Percentiles rank a stretch among this genome's conserved stretches.
Conservation (phyloP, 768 basidiomycete genomes). For the Galerina sulciceps region DNA sequence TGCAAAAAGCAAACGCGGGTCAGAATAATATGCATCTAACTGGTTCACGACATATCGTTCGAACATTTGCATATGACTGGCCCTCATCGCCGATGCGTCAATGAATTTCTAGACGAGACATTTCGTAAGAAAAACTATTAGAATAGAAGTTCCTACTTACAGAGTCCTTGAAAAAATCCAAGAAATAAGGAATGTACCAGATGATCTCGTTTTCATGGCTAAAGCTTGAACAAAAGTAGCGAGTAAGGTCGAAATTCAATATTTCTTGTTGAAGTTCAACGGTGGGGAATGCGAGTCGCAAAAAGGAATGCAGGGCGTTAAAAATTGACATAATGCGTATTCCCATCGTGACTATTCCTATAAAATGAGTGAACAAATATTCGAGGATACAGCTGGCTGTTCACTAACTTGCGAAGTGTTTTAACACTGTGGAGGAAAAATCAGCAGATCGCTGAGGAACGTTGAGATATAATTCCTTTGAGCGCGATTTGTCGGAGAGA, state of each 20-base stretch:
- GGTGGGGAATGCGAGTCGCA: not conserved
- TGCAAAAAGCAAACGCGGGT: too few species aligned
- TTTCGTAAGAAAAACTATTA: too few species aligned
- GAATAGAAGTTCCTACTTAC: too few species aligned
- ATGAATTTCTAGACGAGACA: too few species aligned
- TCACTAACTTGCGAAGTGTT: not conserved
- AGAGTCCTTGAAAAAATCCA: too few species aligned
- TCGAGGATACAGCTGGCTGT: too few species aligned
- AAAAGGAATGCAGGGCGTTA: not conserved
- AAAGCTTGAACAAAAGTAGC: not conserved
- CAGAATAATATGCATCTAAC: too few species aligned
- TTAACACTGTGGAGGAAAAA: not conserved
- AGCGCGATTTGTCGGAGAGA: not conserved
- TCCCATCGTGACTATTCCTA: not conserved
- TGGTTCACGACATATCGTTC: too few species aligned
- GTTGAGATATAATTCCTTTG: not conserved
- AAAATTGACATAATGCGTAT: not conserved
- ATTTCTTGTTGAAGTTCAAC: not conserved
- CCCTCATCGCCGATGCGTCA: too few species aligned
- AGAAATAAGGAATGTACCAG: too few species aligned
- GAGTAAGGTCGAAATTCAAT: not conserved
- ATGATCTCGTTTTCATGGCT: not conserved
- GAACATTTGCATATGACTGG: too few species aligned
- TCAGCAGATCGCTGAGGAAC: not conserved
- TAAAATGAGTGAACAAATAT: too few species aligned